phyloP scores from a whole-genome alignment of 768 basidiomycete species.

The Auriscalpium orientale region DNA sequence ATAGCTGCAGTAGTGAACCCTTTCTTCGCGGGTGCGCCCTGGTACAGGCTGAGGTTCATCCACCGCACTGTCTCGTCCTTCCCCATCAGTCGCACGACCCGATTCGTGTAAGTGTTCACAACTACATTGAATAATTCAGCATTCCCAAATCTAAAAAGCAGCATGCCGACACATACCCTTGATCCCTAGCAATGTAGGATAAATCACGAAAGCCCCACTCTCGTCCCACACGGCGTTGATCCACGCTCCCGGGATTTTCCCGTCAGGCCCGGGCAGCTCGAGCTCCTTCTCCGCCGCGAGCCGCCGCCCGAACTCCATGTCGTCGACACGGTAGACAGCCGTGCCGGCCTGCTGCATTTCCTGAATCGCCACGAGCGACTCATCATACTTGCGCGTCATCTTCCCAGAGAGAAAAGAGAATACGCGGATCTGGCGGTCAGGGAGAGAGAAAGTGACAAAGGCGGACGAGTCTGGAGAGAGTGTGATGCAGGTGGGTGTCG shows the following conservation, averaged over 20 bases:
- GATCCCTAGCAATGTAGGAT: constrained; percentile 89
- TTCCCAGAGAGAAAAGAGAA: constrained; percentile 91
- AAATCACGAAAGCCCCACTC: constrained; percentile 88
- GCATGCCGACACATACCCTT: constrained; percentile 53
- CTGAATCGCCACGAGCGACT: constrained; percentile 85
- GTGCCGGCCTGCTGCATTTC: constrained; percentile 99
- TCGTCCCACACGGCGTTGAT: constrained; percentile 97
- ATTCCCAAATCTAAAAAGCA: not conserved
- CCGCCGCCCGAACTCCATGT: constrained; percentile 99
- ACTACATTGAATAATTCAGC: constrained; percentile 38
- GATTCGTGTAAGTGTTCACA: constrained; percentile 91
- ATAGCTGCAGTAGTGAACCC: constrained; percentile 82
- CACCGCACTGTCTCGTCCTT: constrained; percentile 93
- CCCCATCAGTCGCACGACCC: constrained; percentile 79
- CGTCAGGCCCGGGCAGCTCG: constrained; percentile 74
- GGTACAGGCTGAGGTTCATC: constrained; percentile 83
- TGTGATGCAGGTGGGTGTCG: constrained; percentile 84
- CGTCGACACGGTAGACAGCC: constrained; percentile 83
- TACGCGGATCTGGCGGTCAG: constrained; percentile 89
- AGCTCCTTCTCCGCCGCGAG: constrained; percentile 88
- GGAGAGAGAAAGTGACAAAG: constrained; percentile 89
- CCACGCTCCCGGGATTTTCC: constrained; percentile 65
- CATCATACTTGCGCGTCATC: constrained; percentile 89
- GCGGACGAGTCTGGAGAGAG: constrained; percentile 84
- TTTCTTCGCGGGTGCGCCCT: constrained; percentile 89